Percentiles rank a stretch among this genome's conserved stretches.
phyloP scores from a whole-genome alignment of 176 grass and related monocot species.

The Ananas comosus region DNA sequence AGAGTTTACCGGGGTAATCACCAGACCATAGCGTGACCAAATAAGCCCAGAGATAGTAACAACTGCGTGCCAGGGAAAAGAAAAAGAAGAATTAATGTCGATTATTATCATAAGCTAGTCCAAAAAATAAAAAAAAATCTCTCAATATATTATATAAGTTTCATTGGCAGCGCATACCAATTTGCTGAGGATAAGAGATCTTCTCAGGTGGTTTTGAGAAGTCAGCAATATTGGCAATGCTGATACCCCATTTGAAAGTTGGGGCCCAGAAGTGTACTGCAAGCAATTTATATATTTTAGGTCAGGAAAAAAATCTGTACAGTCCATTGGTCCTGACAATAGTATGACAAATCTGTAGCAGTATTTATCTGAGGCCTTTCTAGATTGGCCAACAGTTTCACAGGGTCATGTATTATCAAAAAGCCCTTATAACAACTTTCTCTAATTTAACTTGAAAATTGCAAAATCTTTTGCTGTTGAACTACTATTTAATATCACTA shows the following conservation, averaged over 20 bases:
- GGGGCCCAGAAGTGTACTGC: constrained; percentile 91
- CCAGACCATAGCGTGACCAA: constrained; percentile 17
- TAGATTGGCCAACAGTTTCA: neutral
- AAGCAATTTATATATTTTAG: neutral
- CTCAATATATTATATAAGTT: neutral
- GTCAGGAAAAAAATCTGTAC: neutral
- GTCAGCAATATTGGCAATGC: constrained; percentile 84
- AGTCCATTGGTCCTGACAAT: neutral
- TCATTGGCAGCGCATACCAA: constrained; percentile 36
- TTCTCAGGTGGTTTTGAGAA: constrained; percentile 89
- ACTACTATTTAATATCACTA: no score
- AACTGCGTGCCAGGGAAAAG: constrained; percentile 30
- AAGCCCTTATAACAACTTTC: neutral
- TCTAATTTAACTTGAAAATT: neutral
- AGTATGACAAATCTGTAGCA: neutral
- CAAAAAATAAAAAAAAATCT: neutral
- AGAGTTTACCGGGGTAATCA: constrained; percentile 18
- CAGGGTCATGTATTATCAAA: neutral
- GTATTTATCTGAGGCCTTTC: neutral
- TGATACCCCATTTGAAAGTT: constrained; percentile 97
- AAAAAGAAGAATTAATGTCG: neutral
- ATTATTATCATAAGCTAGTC: neutral
- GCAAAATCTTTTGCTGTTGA: no score
- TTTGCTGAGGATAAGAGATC: constrained; percentile 88
- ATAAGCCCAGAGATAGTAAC: constrained; percentile 32